Evolutionary conservation across 257 asterid genomes (phyloP).

Genomic region (Nicotiana knightiana): DNA sequence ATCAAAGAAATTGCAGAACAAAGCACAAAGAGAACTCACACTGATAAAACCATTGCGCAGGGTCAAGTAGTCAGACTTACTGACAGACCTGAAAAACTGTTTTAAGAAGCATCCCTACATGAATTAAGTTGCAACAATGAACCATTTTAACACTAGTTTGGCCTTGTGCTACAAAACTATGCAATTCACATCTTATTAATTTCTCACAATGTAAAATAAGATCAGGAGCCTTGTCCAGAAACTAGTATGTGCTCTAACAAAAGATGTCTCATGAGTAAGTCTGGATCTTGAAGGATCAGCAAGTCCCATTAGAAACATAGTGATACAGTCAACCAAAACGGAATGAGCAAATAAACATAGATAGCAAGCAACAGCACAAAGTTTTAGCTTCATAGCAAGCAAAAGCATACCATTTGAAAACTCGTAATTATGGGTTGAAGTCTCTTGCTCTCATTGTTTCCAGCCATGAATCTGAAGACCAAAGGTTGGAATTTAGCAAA

Average conservation of each 20-base stretch:
- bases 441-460: constrained; percentile 94
- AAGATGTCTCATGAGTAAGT: constrained; percentile 89
- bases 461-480: constrained; percentile 71
- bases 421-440: constrained; percentile 65
- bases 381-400: neutral
- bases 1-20: neutral
- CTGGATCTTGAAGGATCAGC: constrained; percentile 94
- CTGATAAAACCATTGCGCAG: constrained; percentile 86
- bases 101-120: constrained; percentile 87
- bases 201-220: constrained; percentile 74
- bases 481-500: constrained; percentile 9
- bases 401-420: constrained; percentile 59
- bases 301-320: constrained; percentile 12
- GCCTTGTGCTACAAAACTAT: neutral
- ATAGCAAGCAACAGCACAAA: neutral
- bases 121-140: constrained; percentile 7
- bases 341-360: neutral
- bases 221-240: constrained; percentile 83
- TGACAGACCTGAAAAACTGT: constrained; percentile 81
- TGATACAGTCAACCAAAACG: neutral
- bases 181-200: neutral
- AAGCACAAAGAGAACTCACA: constrained; percentile 36
- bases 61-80: constrained; percentile 85
- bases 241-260: constrained; percentile 89
- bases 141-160: neutral